These are phyloP conservation scores for Rhododendron simsii DNA, from an alignment of 148 eudicot genomes.

Conservation along the genomic window DNA sequence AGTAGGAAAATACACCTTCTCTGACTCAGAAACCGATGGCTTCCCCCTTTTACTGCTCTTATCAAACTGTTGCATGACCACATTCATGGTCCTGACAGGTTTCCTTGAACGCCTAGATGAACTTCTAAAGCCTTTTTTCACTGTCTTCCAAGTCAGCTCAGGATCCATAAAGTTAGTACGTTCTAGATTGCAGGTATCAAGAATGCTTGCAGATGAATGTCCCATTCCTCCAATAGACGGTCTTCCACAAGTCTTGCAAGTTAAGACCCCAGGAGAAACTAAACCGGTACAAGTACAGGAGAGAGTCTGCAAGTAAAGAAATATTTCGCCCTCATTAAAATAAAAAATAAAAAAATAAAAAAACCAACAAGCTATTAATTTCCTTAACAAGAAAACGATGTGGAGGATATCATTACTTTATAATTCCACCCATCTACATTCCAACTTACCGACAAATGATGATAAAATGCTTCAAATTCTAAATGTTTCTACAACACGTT, in stretches of 20 bases:
- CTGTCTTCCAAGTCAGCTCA: slow-evolving; percentile 49
- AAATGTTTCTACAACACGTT: too few species aligned
- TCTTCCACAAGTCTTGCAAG: slow-evolving; percentile 16
- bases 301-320: slow-evolving; percentile 13
- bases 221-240: slow-evolving; percentile 34
- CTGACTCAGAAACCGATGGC: slow-evolving; percentile 36
- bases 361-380: not conserved
- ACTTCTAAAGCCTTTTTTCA: slow-evolving; percentile 45
- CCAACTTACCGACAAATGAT: not conserved
- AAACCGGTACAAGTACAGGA: slow-evolving; percentile 15
- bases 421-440: not conserved
- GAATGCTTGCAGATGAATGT: slow-evolving; percentile 34
- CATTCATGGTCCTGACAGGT: slow-evolving; percentile 23
- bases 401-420: not conserved
- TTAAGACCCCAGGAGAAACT: slow-evolving; percentile 7
- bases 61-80: slow-evolving; percentile 20
- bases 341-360: not conserved
- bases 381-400: not conserved
- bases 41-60: slow-evolving; percentile 28
- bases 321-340: not conserved
- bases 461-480: too few species aligned
- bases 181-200: slow-evolving; percentile 33
- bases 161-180: slow-evolving; percentile 33
- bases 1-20: slow-evolving; percentile 39
- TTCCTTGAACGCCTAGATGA: slow-evolving; percentile 42